These are phyloP conservation scores for Aspergillus haitiensis DNA, from an alignment of 495 filamentous ascomycete species.

Conservation along the genomic window DNA sequence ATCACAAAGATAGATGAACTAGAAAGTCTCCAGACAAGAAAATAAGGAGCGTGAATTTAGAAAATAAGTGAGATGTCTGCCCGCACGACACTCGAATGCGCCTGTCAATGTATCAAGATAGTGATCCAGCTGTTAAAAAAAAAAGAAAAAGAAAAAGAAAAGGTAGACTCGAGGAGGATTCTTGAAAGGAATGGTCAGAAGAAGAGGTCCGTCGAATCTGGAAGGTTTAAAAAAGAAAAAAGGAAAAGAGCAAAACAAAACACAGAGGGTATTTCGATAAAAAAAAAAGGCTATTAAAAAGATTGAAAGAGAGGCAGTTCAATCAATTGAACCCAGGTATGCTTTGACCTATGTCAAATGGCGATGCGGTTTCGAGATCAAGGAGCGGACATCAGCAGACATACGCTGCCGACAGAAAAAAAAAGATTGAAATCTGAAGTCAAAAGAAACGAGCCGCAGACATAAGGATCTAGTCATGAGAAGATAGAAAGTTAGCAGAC, in stretches of 20 bases:
- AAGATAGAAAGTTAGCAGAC: constrained; percentile 2
- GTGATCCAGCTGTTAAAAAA: neutral
- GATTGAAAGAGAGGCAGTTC: constrained; percentile 7
- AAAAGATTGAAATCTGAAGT: constrained; percentile 15
- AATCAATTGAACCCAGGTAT: neutral
- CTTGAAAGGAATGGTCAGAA: neutral
- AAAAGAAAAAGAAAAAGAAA: neutral
- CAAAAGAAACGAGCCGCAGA: constrained; percentile 15
- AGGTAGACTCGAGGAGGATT: neutral
- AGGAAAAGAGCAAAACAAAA: constrained; percentile 4
- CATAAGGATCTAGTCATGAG: constrained; percentile 16
- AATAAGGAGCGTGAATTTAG: constrained; percentile 5
- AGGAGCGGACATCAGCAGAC: constrained; percentile 37
- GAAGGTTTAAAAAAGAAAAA: neutral
- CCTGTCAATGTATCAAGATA: constrained; percentile 1
- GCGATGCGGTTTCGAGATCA: constrained; percentile 19
- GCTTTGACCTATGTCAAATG: constrained; percentile 5
- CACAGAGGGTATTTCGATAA: constrained; percentile 9
- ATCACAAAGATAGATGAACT: constrained; percentile 1
- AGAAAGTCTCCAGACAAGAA: neutral
- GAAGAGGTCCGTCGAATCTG: neutral
- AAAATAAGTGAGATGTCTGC: constrained; percentile 24
- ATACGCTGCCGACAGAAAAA: constrained; percentile 28
- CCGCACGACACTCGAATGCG: constrained; percentile 23
- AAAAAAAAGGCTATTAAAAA: constrained; percentile 1